phyloP scores from a whole-genome alignment of 371 early-diverging fungal genomes.

The Mucor plumbeus region DNA sequence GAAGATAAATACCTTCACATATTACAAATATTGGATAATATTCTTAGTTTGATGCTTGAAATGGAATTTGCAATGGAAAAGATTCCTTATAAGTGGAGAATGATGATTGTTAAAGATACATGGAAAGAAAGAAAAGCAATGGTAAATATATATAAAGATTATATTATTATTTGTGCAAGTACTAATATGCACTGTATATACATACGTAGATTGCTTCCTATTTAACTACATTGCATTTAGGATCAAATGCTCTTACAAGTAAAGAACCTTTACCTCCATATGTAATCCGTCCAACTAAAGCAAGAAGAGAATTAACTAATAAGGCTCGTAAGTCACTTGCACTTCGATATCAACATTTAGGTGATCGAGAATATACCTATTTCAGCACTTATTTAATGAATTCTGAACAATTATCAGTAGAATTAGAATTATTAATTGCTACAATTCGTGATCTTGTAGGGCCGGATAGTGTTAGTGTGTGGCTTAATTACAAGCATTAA shows the following conservation, averaged over 20 bases:
- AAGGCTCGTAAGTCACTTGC: slow-evolving; percentile 37
- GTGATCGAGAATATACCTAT: slow-evolving; percentile 49
- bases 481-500: slow-evolving; percentile 54
- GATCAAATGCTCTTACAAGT: slow-evolving; percentile 47
- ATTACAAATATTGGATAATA: slow-evolving; percentile 47
- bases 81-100: slow-evolving; percentile 39
- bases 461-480: slow-evolving; percentile 47
- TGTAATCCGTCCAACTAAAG: slow-evolving; percentile 45
- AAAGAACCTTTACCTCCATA: slow-evolving; percentile 52
- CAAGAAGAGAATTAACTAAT: slow-evolving; percentile 45
- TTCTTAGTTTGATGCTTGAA: slow-evolving; percentile 45
- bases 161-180: not conserved
- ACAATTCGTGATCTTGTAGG: slow-evolving; percentile 52
- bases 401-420: slow-evolving; percentile 53
- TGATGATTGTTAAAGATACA: slow-evolving; percentile 37
- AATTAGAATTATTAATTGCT: slow-evolving; percentile 42
- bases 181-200: not conserved
- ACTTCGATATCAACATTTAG: slow-evolving; percentile 28
- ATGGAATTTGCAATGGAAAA: slow-evolving; percentile 47
- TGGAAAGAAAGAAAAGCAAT: slow-evolving; percentile 52
- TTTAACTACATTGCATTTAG: slow-evolving; percentile 47
- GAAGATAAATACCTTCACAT: slow-evolving; percentile 45
- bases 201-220: slow-evolving; percentile 42
- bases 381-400: slow-evolving; percentile 53
- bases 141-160: slow-evolving; percentile 26